A percentile compares a stretch with the other conserved stretches of the same genome.
These are phyloP conservation scores for Amanita exitialis DNA, from an alignment of 768 basidiomycete species.

Conservation along the genomic window DNA sequence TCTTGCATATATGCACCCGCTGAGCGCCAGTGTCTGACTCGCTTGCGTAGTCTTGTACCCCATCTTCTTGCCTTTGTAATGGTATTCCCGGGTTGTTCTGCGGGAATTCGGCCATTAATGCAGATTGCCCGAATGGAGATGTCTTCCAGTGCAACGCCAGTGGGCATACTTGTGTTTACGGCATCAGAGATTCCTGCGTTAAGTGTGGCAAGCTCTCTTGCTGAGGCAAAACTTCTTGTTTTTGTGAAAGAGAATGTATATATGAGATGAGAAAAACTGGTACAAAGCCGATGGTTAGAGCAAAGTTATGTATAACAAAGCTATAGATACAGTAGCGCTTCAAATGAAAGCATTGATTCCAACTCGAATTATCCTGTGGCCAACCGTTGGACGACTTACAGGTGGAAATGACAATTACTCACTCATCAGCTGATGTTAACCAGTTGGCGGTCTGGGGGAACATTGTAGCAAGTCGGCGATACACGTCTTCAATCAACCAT, in stretches of 20 bases:
- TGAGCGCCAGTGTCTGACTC: background rate
- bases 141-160: conserved; percentile 12
- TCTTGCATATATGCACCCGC: background rate
- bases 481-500: conserved; percentile 52
- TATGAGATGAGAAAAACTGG: too few relatives aligned
- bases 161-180: background rate
- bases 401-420: conserved; percentile 11
- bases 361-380: conserved; percentile 41
- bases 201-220: too few relatives aligned
- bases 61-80: background rate
- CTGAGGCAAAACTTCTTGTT: too few relatives aligned
- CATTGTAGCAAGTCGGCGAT: conserved; percentile 51
- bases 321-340: background rate
- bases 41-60: background rate
- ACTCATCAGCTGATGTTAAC: conserved; percentile 49
- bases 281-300: too few relatives aligned
- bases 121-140: conserved; percentile 11
- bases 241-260: too few relatives aligned
- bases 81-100: conserved; percentile 10
- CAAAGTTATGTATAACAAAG: background rate
- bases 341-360: conserved; percentile 46
- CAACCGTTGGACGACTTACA: background rate
- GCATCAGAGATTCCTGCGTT: background rate
- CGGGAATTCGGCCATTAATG: conserved; percentile 11
- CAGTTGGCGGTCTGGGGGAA: conserved; percentile 56